Base-by-base conservation (phyloP, 306 rosid genomes). In the Alnus rubra region DNA sequence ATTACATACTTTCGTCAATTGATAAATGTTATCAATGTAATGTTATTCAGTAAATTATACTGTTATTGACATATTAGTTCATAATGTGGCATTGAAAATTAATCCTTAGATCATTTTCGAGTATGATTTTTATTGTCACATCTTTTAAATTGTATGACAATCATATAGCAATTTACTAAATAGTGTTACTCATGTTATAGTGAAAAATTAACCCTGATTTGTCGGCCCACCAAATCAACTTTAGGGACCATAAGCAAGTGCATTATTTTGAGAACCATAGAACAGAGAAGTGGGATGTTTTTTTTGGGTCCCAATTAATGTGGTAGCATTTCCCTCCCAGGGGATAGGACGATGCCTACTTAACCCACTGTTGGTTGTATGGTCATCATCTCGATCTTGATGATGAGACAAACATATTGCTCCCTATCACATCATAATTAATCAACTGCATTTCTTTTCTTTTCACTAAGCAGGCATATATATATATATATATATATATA, bases 251-350 rank as follows among this genome's bases (percentile, higher is more conserved):
- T 7, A 59, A 59, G 37, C 4, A 12, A 49, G 74, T 78, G 81
- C 74, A 33, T 47, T 51, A 62, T 39, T 50, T 63, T 44, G 45
- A 16, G n/a, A 51, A 31, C 13, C 56, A 62, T 50, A 58, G 71
- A 14, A 48, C 47, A 30, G n/a, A 30, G n/a, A 33, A 52, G 82
- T 82, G 84, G 82, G 84, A 80, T 39, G n/a, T 47, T 23, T 23
- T 39, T 55, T 47, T 39, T 49, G 59, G 4, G 74, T 12, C 51
- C 73, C 52, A 83, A 42, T 42, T 42, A 42, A 74, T 16, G 70
- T 35, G 77, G 75, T 30, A 47, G 82, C 86, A 79, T 76, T 79
- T 84, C 53, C 52, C 81, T 80, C 52, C 9, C 5, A 23, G 2
- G 68, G 18, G 77, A 82, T 63, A 68, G 76, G 68, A 7, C 50